phyloP scores from a whole-genome alignment of 1,284 basidiomycete genomes.

The Puccinia coronata region DNA sequence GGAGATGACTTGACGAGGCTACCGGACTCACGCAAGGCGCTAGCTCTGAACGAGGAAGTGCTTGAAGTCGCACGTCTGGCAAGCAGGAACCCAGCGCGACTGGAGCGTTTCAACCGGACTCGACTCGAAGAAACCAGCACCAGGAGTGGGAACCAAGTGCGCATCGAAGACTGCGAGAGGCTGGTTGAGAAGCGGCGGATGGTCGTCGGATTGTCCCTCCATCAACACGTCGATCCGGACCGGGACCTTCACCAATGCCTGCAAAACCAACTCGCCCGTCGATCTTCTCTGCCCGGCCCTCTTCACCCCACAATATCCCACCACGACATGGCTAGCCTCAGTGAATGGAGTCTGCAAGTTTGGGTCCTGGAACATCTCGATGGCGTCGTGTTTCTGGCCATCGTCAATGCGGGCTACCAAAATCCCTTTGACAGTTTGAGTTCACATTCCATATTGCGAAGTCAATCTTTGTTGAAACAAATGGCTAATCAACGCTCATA shows the following conservation, averaged over 20 bases:
- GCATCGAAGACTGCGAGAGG: conserved; percentile 25
- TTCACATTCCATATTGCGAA: background rate
- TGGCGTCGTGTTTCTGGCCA: conserved; percentile 24
- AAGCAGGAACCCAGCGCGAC: conserved; percentile 16
- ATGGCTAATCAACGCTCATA: background rate
- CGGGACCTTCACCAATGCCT: background rate
- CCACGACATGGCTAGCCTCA: background rate
- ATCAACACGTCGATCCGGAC: conserved; percentile 16
- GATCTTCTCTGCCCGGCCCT: background rate
- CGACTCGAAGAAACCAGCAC: background rate
- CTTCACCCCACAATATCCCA: background rate
- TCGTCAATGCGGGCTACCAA: conserved; percentile 44
- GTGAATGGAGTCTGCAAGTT: conserved; percentile 38
- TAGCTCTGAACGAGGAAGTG: conserved; percentile 38
- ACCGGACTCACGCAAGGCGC: conserved; percentile 18
- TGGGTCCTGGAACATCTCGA: conserved; percentile 39
- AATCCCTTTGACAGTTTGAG: conserved; percentile 29
- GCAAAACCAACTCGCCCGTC: background rate
- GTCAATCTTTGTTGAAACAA: background rate
- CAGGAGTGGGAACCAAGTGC: background rate
- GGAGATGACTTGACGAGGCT: conserved; percentile 38
- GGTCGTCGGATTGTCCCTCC: conserved; percentile 15
- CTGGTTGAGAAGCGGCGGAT: conserved; percentile 30
- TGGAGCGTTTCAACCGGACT: conserved; percentile 20
- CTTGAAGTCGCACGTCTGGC: conserved; percentile 24